These are phyloP conservation scores for Saturnispora dispora DNA, from an alignment of 805 yeast genomes.

Conservation along the genomic window DNA sequence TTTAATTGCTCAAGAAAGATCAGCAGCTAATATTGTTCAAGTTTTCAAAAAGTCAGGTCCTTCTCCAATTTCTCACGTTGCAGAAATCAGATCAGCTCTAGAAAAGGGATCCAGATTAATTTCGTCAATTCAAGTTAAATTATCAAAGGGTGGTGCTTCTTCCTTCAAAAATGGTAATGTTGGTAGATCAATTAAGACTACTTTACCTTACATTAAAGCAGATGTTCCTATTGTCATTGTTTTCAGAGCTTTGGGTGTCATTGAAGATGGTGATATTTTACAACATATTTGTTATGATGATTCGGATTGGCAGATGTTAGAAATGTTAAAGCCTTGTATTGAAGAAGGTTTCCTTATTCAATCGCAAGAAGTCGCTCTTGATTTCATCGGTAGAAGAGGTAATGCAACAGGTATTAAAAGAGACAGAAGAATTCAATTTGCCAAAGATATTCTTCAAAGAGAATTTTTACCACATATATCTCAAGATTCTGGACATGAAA, in stretches of 20 bases:
- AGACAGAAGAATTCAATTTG: conserved; percentile 97
- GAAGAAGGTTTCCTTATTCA: conserved; percentile 98
- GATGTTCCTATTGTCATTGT: conserved; percentile 96
- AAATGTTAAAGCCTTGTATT: conserved; percentile 97
- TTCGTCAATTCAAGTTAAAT: conserved; percentile 87
- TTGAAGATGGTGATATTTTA: conserved; percentile 97
- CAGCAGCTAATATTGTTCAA: conserved; percentile 97
- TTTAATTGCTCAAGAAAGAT: conserved; percentile 95
- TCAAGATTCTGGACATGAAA: conserved; percentile 93
- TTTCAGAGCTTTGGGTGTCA: conserved; percentile 95
- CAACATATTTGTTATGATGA: conserved; percentile 98
- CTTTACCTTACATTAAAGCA: conserved; percentile 91
- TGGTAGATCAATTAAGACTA: conserved; percentile 86
- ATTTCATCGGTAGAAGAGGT: conserved; percentile 97
- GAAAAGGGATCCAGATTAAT: conserved; percentile 96
- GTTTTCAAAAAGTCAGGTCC: conserved; percentile 97
- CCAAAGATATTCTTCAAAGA: conserved; percentile 91
- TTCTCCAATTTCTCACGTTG: conserved; percentile 90
- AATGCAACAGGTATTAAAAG: conserved; percentile 92
- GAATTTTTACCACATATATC: conserved; percentile 96
- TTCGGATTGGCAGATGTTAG: conserved; percentile 99
- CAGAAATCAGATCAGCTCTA: conserved; percentile 92
- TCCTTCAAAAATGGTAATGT: conserved; percentile 40
- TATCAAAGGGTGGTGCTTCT: conserved; percentile 45
- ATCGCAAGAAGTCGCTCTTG: conserved; percentile 96